These are phyloP conservation scores for Cinnamomum chago DNA, from an alignment of 164 flowering plant species.

Conservation along the genomic window DNA sequence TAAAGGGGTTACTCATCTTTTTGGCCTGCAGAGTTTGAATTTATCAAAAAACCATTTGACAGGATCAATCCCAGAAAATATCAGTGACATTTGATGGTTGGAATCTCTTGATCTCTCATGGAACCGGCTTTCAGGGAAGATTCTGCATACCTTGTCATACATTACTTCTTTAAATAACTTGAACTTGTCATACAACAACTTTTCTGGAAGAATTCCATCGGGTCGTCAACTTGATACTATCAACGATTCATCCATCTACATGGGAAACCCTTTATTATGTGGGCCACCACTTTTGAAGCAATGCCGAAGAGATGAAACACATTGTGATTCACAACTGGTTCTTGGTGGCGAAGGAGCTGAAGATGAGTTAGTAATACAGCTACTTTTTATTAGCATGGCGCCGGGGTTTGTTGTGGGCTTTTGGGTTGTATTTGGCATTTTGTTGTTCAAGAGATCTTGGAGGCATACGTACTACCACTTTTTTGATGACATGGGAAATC, in stretches of 20 bases:
- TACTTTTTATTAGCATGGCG: constrained; percentile 3
- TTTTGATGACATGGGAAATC: neutral
- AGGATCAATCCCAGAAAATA: neutral
- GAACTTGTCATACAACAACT: constrained; percentile 8
- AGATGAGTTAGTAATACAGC: neutral
- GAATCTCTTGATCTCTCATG: constrained; percentile 4
- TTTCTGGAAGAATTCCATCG: constrained; percentile 1
- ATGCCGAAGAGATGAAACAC: neutral
- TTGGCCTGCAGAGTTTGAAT: neutral
- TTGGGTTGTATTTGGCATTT: neutral
- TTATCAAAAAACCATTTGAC: neutral
- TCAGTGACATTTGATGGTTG: neutral
- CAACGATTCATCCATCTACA: neutral
- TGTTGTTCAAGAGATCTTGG: constrained; percentile 12
- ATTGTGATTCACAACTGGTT: neutral
- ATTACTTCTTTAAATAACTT: neutral
- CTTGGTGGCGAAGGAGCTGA: neutral
- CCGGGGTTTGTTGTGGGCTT: constrained; percentile 11
- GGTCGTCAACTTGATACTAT: neutral
- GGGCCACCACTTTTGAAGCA: neutral
- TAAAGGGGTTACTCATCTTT: neutral
- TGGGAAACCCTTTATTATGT: neutral
- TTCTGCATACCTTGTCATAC: neutral
- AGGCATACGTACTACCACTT: constrained; percentile 9
- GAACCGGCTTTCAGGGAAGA: neutral